phyloP scores from a whole-genome alignment of 2,329 filamentous ascomycete species.

The Exophiala sp. region DNA sequence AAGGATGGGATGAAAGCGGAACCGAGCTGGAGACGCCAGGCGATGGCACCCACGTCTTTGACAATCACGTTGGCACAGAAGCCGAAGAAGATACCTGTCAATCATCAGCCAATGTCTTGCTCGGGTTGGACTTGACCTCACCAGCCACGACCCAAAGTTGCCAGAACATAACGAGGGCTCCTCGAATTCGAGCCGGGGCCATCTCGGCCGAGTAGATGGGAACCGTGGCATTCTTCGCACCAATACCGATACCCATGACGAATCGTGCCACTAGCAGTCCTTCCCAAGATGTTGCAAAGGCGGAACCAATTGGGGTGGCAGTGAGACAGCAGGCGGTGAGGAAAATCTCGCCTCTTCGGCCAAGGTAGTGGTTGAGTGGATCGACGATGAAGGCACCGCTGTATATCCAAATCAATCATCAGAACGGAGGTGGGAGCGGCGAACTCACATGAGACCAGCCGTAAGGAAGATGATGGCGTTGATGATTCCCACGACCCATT shows the following conservation, averaged over 20 bases:
- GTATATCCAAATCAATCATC: neutral
- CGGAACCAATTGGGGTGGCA: conserved; percentile 37
- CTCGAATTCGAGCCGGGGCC: conserved; percentile 48
- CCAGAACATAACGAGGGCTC: conserved; percentile 53
- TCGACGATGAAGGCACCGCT: conserved; percentile 35
- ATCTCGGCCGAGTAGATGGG: conserved; percentile 49
- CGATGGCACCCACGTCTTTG: conserved; percentile 54
- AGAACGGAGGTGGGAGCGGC: neutral
- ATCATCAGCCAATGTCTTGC: conserved; percentile 43
- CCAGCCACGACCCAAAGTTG: conserved; percentile 52
- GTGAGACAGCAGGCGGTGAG: conserved; percentile 36
- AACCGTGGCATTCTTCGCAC: conserved; percentile 43
- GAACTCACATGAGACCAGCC: conserved; percentile 33
- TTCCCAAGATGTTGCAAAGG: conserved; percentile 35
- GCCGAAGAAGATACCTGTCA: conserved; percentile 65
- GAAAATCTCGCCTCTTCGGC: conserved; percentile 34
- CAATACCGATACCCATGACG: conserved; percentile 42
- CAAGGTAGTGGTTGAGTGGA: conserved; percentile 36
- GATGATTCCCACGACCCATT: conserved; percentile 40
- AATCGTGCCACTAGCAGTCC: conserved; percentile 41
- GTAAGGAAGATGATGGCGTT: conserved; percentile 42
- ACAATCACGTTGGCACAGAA: conserved; percentile 63
- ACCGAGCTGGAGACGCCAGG: conserved; percentile 62
- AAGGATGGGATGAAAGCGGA: conserved; percentile 64
- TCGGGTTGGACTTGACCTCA: conserved; percentile 27